A percentile compares a stretch with the other conserved stretches of the same genome.
These are phyloP conservation scores for Rhizomucor pusillus DNA, from an alignment of 371 early-diverging fungal genomes.

Conservation along the genomic window DNA sequence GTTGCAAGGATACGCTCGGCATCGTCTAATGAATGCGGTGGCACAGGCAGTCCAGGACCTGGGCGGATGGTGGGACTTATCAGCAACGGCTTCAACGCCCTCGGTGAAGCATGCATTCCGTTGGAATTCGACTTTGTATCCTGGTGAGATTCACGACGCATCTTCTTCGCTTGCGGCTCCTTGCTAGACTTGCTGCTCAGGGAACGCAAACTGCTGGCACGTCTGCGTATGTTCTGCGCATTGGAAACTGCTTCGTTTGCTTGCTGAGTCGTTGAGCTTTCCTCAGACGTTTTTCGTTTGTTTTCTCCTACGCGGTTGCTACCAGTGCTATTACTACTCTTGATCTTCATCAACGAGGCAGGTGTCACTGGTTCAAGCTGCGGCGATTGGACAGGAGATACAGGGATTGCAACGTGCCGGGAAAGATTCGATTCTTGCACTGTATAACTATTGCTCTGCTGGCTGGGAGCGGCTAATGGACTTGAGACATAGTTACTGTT, in stretches of 20 bases:
- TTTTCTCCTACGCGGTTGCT: constrained; percentile 1
- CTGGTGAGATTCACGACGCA: constrained; percentile 17
- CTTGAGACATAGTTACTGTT: too few relatives aligned
- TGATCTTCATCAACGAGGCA: constrained; percentile 55
- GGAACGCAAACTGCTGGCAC: too few relatives aligned
- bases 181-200: too few relatives aligned
- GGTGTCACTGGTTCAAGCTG: constrained; percentile 60
- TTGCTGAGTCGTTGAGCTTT: too few relatives aligned
- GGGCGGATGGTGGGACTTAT: constrained; percentile 37
- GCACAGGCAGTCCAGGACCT: neutral
- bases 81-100: constrained; percentile 42
- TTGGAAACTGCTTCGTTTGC: too few relatives aligned
- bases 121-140: neutral
- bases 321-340: constrained; percentile 6
- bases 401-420: neutral
- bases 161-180: constrained; percentile 15
- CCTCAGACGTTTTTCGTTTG: too few relatives aligned
- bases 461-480: too few relatives aligned
- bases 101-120: constrained; percentile 30
- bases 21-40: constrained; percentile 21
- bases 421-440: neutral
- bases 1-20: constrained; percentile 63
- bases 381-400: constrained; percentile 14
- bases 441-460: neutral
- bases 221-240: too few relatives aligned